A percentile compares a stretch with the other conserved stretches of the same genome.
phyloP scores from a whole-genome alignment of 2,329 filamentous ascomycete genomes.

The Lecanoromycetidae sp. region DNA sequence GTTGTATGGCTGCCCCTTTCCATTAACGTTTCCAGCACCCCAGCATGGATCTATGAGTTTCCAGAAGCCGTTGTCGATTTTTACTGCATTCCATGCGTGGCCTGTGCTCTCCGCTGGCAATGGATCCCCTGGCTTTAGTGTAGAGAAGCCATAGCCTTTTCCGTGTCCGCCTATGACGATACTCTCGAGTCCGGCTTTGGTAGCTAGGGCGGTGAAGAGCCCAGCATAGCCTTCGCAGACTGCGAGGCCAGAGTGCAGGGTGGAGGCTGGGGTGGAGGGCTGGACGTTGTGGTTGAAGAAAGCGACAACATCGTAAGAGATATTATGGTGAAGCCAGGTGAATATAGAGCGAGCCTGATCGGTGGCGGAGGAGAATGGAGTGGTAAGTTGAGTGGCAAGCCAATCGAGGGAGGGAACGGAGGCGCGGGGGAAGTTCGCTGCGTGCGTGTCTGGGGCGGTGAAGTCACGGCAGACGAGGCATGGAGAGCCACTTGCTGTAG shows the following conservation, averaged over 20 bases:
- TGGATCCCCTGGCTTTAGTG: slow-evolving; percentile 49
- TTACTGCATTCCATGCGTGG: slow-evolving; percentile 90
- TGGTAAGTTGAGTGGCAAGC: slow-evolving; percentile 66
- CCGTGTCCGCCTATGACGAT: slow-evolving; percentile 66
- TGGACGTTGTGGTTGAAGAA: slow-evolving; percentile 65
- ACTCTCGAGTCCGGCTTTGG: slow-evolving; percentile 66
- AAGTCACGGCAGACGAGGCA: slow-evolving; percentile 85
- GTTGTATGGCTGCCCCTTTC: slow-evolving; percentile 46
- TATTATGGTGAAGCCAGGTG: slow-evolving; percentile 90
- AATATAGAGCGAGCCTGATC: slow-evolving; percentile 92
- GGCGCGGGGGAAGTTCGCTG: slow-evolving; percentile 60
- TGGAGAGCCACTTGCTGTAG: slow-evolving; percentile 10
- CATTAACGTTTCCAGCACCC: slow-evolving; percentile 65
- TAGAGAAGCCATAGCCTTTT: slow-evolving; percentile 66
- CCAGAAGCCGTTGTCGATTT: slow-evolving; percentile 77
- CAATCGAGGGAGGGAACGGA: slow-evolving; percentile 62
- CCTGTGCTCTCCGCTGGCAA: slow-evolving; percentile 52
- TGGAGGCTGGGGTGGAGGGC: slow-evolving; percentile 56
- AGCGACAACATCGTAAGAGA: slow-evolving; percentile 66
- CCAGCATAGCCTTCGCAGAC: slow-evolving; percentile 89
- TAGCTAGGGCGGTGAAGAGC: slow-evolving; percentile 66
- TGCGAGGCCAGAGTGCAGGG: slow-evolving; percentile 63
- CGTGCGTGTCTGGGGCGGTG: slow-evolving; percentile 65
- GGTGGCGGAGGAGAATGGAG: slow-evolving; percentile 65
- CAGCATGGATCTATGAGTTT: slow-evolving; percentile 87